phyloP scores from a whole-genome alignment of 805 yeast species.

The Ogataea philodendri region DNA sequence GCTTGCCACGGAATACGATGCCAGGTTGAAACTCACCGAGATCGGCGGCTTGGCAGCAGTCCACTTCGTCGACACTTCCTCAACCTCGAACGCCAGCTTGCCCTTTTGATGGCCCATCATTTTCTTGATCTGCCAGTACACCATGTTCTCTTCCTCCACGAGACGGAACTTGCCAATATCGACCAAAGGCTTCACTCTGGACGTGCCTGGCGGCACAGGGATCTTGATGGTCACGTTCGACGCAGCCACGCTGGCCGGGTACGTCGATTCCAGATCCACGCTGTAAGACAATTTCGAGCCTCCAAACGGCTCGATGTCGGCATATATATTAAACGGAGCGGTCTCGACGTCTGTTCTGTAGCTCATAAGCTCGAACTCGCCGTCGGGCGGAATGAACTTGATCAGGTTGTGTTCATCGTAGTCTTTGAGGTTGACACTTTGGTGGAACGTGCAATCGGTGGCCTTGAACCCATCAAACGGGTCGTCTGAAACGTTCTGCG shows the following conservation, averaged over 20 bases:
- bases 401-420: slow-evolving; percentile 66
- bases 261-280: slow-evolving; percentile 61
- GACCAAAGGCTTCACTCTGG: slow-evolving; percentile 41
- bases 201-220: slow-evolving; percentile 66
- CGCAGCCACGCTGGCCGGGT: slow-evolving; percentile 56
- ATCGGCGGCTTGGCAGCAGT: slow-evolving; percentile 74
- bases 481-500: slow-evolving; percentile 26
- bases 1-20: slow-evolving; percentile 78
- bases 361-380: slow-evolving; percentile 77
- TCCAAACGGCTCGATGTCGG: slow-evolving; percentile 48
- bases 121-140: slow-evolving; percentile 70
- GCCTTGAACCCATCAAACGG: slow-evolving; percentile 28
- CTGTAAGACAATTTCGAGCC: slow-evolving; percentile 49
- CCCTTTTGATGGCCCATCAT: slow-evolving; percentile 66
- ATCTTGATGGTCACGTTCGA: slow-evolving; percentile 60
- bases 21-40: slow-evolving; percentile 60
- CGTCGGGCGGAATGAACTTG: slow-evolving; percentile 83
- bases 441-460: slow-evolving; percentile 83
- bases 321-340: slow-evolving; percentile 67
- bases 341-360: slow-evolving; percentile 62
- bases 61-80: slow-evolving; percentile 43
- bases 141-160: slow-evolving; percentile 59
- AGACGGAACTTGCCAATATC: slow-evolving; percentile 69
- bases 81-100: slow-evolving; percentile 46
- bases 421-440: slow-evolving; percentile 72